Conservation (phyloP, 1,139 yeast species). For the Scheffersomyces parashehatae region DNA sequence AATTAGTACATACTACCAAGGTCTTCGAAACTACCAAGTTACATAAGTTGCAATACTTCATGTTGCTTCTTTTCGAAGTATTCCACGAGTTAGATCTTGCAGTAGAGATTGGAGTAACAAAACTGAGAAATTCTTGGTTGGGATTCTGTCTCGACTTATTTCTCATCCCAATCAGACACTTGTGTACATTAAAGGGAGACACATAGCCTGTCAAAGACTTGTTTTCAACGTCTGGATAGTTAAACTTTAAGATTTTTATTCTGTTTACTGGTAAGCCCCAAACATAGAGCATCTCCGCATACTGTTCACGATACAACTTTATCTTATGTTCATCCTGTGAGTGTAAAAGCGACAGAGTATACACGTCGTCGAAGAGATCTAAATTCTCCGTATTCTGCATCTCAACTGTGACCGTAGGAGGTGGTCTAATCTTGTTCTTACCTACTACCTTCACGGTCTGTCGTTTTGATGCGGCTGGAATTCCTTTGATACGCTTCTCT, state of each 20-base stretch:
- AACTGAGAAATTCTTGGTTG: conserved; percentile 20
- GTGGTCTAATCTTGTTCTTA: conserved; percentile 20
- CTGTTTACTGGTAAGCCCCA: conserved; percentile 86
- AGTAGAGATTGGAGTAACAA: conserved; percentile 26
- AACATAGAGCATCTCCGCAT: conserved; percentile 73
- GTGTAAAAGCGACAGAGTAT: conserved; percentile 47
- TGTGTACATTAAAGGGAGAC: conserved; percentile 34
- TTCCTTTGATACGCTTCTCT: not conserved
- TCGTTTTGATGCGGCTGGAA: not conserved
- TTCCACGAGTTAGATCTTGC: conserved; percentile 35
- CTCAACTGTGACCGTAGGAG: conserved; percentile 50
- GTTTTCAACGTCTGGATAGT: conserved; percentile 39
- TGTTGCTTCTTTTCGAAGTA: conserved; percentile 22
- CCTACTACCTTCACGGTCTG: conserved; percentile 9
- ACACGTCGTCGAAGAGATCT: conserved; percentile 53
- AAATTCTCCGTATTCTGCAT: conserved; percentile 56
- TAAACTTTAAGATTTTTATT: conserved; percentile 76
- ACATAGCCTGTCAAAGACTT: conserved; percentile 6
- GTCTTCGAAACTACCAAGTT: conserved; percentile 58
- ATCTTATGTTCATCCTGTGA: conserved; percentile 47
- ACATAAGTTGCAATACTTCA: conserved; percentile 64
- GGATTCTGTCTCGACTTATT: conserved; percentile 19
- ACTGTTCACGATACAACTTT: conserved; percentile 61
- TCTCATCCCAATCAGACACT: conserved; percentile 46
- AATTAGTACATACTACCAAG: conserved; percentile 66